Base-by-base conservation (phyloP, 192 early-diverging fungal species). In the Phlyctochytrium bullatum region DNA sequence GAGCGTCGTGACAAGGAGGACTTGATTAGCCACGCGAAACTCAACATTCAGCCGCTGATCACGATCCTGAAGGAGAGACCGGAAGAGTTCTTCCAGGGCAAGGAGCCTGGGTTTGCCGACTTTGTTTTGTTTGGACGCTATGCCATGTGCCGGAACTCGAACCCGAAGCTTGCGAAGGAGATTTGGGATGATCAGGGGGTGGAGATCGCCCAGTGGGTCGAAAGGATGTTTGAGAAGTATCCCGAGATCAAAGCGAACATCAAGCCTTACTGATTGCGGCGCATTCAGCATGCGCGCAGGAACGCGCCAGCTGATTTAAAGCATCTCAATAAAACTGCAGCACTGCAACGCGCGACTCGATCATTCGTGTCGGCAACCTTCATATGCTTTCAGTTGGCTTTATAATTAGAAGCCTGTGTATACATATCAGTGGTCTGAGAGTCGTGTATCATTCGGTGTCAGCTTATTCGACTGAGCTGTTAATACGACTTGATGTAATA, bases 121-220 rank as follows among this genome's bases (percentile, higher is more conserved):
- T 75, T 36, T 61, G 73, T 75, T 32, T 35, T 75, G 25, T 75
- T 75, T 72, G 73, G 73, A 16, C 61, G 73, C 14, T 75, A 75
- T 53, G 73, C 73, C 14, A 71, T 71, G 61, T 64, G 69, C 30
- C 28, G 73, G 12, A 75, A 75, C 56, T 25, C 6, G 12, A 28
- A 62, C 27, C 58, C 62, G 12, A 25, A 47, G 57, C 34, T 75
- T 24, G 27, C 54, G 12, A 71, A 66, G 60, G 27, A 72, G 36
- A 34, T 73, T 29, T 75, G 68, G 68, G 73, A 75, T 35, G 73
- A 75, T 52, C 63, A 72, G 33, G 73, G 33, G 2, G 28, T 25
- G 10, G 73, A 72, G 36, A 54, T 75, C 32, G 69, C 4, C 16
- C 3, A 25, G 35, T 75, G 73, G 73, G 59, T 75, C 31, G 36